Base-by-base conservation (phyloP, 1,284 basidiomycete species). In the Puccinia brachypodii region DNA sequence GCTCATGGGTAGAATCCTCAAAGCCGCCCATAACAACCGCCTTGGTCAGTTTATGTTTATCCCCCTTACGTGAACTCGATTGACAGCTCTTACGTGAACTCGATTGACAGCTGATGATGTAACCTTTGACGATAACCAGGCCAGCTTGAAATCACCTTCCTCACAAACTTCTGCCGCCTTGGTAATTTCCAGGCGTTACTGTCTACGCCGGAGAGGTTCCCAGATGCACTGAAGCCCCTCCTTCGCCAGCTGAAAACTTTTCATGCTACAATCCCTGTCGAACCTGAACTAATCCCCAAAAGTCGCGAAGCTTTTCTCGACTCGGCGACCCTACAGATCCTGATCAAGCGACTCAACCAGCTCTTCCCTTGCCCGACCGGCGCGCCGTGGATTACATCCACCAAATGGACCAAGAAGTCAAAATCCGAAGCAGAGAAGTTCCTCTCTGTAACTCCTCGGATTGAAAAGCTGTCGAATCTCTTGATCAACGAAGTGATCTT, bases 1-100 rank as follows among this genome's bases (percentile, higher is more conserved):
- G n/a, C 66, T 81, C 28, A 81, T 81, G 71, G 78, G 78, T 9
- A 66, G 3, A 53, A 81, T 81, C 1, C 31, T 81, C 2, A 81
- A 66, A 81, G 71, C 40, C 7, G 28, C 69, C 31, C 56, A 66
- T 19, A 81, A 81, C 62, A 81, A 74, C 50, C 40, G 68, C 11
- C n/a, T 81, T 40, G 71, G 78, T 66, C 7, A 13, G 71, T 74
- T 28, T 22, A 8, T 53, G 19, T 64, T 7, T 11, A 53, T 40
- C 14, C 47, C 8, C 9, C 13, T 28, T 28, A 14, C 4, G 44
- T 38, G 9, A 6, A 60, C 42, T n/a, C n/a, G n/a, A n/a, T n/a
- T n/a, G n/a, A n/a, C n/a, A n/a, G n/a, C n/a, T n/a, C n/a, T n/a
- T n/a, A n/a, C n/a, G n/a, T n/a, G n/a, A n/a, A n/a, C n/a, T n/a